A percentile compares a stretch with the other conserved stretches of the same genome.
phyloP scores from a whole-genome alignment of 768 basidiomycete genomes.

The Russula foetens region DNA sequence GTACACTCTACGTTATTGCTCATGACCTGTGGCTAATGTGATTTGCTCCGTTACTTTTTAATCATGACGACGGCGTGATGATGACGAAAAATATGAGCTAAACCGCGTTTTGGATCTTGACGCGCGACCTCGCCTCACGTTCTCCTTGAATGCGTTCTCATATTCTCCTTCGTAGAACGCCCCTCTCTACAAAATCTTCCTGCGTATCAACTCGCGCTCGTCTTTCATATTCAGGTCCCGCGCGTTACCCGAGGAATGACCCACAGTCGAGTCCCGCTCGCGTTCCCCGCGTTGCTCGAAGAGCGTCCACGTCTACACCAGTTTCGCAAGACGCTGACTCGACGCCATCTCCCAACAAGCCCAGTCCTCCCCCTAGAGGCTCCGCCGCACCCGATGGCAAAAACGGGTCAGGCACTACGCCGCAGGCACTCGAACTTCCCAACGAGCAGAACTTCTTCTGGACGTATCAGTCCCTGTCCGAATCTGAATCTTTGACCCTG shows the following conservation, averaged over 20 bases:
- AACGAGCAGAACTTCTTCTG: slow-evolving; percentile 52
- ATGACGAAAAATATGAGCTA: no score
- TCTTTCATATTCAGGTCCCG: slow-evolving; percentile 25
- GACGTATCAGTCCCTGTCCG: slow-evolving; percentile 37
- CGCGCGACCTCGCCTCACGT: background rate
- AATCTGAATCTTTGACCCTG: slow-evolving; percentile 31
- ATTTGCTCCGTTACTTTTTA: background rate
- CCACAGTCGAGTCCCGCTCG: slow-evolving; percentile 14
- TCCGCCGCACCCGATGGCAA: slow-evolving; percentile 16
- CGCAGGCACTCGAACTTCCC: slow-evolving; percentile 43
- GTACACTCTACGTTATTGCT: slow-evolving; percentile 6
- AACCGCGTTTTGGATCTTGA: no score
- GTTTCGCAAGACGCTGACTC: slow-evolving; percentile 10
- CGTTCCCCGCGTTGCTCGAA: slow-evolving; percentile 23
- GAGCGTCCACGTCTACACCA: slow-evolving; percentile 31
- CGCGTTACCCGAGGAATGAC: slow-evolving; percentile 29
- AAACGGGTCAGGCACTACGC: slow-evolving; percentile 20
- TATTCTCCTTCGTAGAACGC: slow-evolving; percentile 29
- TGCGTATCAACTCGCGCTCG: slow-evolving; percentile 25
- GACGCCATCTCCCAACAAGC: slow-evolving; percentile 10
- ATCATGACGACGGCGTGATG: no score
- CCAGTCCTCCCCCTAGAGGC: background rate
- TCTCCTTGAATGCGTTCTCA: slow-evolving; percentile 31
- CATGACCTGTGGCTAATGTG: no score
- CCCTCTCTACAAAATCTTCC: slow-evolving; percentile 26